Base-by-base conservation (phyloP, 768 basidiomycete genomes). In the Naganishia onofrii region DNA sequence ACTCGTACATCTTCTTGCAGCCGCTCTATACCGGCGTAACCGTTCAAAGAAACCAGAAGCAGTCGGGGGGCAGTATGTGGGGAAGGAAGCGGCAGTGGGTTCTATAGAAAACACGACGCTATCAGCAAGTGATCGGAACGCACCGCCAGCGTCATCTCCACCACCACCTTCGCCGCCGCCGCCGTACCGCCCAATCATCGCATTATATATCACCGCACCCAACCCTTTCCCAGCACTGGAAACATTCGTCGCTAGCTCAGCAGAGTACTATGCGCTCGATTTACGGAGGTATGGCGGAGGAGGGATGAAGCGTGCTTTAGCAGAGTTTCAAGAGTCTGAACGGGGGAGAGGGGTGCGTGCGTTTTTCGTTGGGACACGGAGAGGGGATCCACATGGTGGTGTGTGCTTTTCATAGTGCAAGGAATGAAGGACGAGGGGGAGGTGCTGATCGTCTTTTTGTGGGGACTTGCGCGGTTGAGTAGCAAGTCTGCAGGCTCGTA, bases 301-400 rank as follows among this genome's bases (percentile, higher is more conserved):
- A 15, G 76, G 76, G 17, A 97, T 97, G 92, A 88, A 88, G 69
- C 83, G 84, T 68, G 93, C 91, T 8, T 81, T 96, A 19, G 84
- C 87, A 69, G 77, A 84, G 60, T 96, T 93, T 84, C 88, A 92
- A 79, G 82, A 82, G 28, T 82, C 80, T 68, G 68, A 46, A 32
- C 75, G 73, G 28, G 76, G 77, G 12, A 69, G 71, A 53, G 82
- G 87, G 21, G 87, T 94, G 58, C 85, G 85, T 54, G 93, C 90
- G 3, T 90, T 97, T 26, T 79, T 99, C 21, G 87, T 99, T 53
- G 96, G 96, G 5, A 97, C 92, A 4, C 84, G 96, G 70, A 83
- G 91, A 72, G 85, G 87, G 10, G 96, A 99, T 82, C 96, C 96
- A 9, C 92, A 97, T 80, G 93, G 95, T 78, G 90, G 95, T 93